A percentile compares a stretch with the other conserved stretches of the same genome.
Conservation (phyloP, 352 stramenopile species). For the Sclerospora graminicola region DNA sequence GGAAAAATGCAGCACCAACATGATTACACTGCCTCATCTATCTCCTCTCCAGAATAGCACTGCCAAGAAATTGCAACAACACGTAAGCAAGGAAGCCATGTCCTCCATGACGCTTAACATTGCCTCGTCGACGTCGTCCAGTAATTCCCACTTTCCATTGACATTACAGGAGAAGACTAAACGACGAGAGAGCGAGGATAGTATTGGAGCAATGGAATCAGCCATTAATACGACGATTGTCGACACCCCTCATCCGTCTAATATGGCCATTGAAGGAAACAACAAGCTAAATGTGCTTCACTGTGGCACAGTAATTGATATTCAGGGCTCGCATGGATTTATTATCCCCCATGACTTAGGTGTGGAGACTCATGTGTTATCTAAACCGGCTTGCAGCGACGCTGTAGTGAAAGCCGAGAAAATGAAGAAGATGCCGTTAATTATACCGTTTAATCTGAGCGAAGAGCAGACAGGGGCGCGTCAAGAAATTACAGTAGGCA, state of each 20-base stretch:
- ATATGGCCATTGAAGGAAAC: conserved; percentile 20
- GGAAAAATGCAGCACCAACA: conserved; percentile 29
- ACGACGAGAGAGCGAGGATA: conserved; percentile 26
- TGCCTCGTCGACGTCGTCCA: conserved; percentile 17
- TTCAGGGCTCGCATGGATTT: conserved; percentile 61
- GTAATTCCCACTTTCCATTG: conserved; percentile 1
- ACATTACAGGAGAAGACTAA: conserved; percentile 7
- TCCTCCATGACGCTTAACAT: conserved; percentile 31
- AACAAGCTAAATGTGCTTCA: conserved; percentile 60
- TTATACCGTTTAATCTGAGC: conserved; percentile 59
- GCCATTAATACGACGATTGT: conserved; percentile 12
- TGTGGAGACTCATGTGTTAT: conserved; percentile 19
- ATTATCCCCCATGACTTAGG: conserved; percentile 65
- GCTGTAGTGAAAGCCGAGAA: conserved; percentile 3
- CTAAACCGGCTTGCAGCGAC: conserved; percentile 7
- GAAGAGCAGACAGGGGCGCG: conserved; percentile 28
- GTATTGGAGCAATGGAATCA: conserved; percentile 24
- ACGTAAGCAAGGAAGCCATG: conserved; percentile 9
- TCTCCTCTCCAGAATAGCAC: conserved; percentile 19
- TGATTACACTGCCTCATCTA: conserved; percentile 42
- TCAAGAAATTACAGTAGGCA: conserved; percentile 47
- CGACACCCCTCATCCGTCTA: conserved; percentile 2
- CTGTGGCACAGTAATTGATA: conserved; percentile 70
- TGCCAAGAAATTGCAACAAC: conserved; percentile 9
- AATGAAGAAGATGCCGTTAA: conserved; percentile 42